Conservation (phyloP, 1,139 yeast species). For the Lodderomyces parapsilosis region DNA sequence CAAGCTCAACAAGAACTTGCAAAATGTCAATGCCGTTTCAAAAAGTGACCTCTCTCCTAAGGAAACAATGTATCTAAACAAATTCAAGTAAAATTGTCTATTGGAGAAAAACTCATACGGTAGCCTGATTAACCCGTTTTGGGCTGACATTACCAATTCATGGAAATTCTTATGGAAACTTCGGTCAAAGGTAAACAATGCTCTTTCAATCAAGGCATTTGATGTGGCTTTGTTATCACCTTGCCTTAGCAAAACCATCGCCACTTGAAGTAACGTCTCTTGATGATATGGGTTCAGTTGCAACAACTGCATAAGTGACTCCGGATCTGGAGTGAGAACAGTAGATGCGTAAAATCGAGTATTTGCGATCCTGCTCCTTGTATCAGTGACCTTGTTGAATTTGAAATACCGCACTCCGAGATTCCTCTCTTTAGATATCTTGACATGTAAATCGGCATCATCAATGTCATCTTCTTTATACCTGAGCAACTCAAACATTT, state of each 20-base stretch:
- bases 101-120: constrained; percentile 77
- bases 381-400: constrained; percentile 42
- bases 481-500: constrained; percentile 34
- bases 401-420: constrained; percentile 57
- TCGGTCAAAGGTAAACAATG: constrained; percentile 78
- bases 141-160: constrained; percentile 48
- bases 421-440: constrained; percentile 44
- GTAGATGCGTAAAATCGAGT: constrained; percentile 66
- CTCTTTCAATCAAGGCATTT: constrained; percentile 71
- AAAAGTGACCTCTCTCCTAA: constrained; percentile 78
- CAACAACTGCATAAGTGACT: constrained; percentile 55
- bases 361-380: constrained; percentile 47
- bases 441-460: constrained; percentile 25
- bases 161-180: constrained; percentile 39
- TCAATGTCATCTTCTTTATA: constrained; percentile 45
- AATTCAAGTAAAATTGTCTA: constrained; percentile 71
- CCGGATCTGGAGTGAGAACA: constrained; percentile 72
- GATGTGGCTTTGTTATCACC: constrained; percentile 70
- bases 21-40: constrained; percentile 72
- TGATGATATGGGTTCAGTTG: constrained; percentile 71
- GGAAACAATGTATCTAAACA: constrained; percentile 69
- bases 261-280: constrained; percentile 77
- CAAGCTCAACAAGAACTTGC: constrained; percentile 66
- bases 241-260: constrained; percentile 71
- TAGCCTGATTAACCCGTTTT: constrained; percentile 60